Percentiles rank a stretch among this genome's conserved stretches.
Conservation (phyloP, 192 early-diverging fungal species). For the Lobosporangium transversale region DNA sequence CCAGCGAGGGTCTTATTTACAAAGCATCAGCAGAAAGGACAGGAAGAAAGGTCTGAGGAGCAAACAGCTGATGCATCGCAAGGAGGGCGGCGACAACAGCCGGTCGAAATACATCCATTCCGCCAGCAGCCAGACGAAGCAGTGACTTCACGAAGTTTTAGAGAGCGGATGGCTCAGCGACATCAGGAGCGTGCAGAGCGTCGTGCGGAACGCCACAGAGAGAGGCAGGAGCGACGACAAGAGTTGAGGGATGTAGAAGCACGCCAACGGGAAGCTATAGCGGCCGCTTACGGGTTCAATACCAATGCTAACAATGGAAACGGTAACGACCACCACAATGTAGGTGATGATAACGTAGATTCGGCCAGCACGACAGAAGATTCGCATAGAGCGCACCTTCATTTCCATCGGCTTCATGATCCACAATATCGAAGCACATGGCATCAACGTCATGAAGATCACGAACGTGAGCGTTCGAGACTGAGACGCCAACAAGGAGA, state of each 20-base stretch:
- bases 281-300: slow-evolving; percentile 17
- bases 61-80: not conserved
- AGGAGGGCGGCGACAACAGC: not conserved
- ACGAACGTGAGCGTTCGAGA: not conserved
- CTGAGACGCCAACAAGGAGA: not conserved
- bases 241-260: slow-evolving; percentile 29
- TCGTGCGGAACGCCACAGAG: not conserved
- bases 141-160: not conserved
- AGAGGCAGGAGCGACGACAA: slow-evolving; percentile 12
- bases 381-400: not conserved
- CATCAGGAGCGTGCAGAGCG: slow-evolving; percentile 3
- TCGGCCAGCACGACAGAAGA: not conserved
- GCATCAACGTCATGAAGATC: slow-evolving; percentile 4
- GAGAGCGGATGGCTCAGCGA: slow-evolving; percentile 13
- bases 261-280: slow-evolving; percentile 13
- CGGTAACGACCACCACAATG: not conserved
- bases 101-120: not conserved
- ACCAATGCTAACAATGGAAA: not conserved
- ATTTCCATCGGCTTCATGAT: slow-evolving; percentile 10
- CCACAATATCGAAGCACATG: not conserved
- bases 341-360: not conserved
- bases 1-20: too few relatives aligned
- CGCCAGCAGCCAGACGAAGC: not conserved
- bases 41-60: not conserved
- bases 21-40: not conserved